Evolutionary conservation across 768 basidiomycete species (phyloP).

Genomic region (Podaxis mareebaensis): DNA sequence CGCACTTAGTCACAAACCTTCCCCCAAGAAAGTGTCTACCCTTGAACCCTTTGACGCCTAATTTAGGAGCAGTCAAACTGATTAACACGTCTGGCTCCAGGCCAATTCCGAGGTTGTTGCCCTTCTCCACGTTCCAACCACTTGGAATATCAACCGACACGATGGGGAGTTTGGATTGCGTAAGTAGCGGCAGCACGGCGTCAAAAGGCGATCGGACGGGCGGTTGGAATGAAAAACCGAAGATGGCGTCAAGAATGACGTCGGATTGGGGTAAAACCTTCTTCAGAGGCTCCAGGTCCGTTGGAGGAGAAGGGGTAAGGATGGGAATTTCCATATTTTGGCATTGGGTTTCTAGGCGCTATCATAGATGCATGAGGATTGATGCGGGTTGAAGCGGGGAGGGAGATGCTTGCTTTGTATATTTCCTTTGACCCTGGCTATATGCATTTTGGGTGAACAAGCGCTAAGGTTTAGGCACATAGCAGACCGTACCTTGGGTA

Average conservation of each 20-base stretch:
- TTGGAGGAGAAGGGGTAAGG: slow-evolving; percentile 44
- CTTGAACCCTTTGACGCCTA: slow-evolving; percentile 73
- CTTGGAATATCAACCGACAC: slow-evolving; percentile 96
- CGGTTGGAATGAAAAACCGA: slow-evolving; percentile 96
- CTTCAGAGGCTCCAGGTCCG: slow-evolving; percentile 45
- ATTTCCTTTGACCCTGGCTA: slow-evolving; percentile 93
- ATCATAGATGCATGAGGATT: slow-evolving; percentile 2
- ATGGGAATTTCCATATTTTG: slow-evolving; percentile 84
- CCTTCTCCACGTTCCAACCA: slow-evolving; percentile 93
- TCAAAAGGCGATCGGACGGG: slow-evolving; percentile 91
- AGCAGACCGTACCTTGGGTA: slow-evolving; percentile 76
- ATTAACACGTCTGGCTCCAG: slow-evolving; percentile 79
- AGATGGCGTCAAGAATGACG: slow-evolving; percentile 92
- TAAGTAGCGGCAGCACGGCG: slow-evolving; percentile 64
- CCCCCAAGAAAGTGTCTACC: slow-evolving; percentile 94
- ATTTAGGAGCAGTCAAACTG: slow-evolving; percentile 93
- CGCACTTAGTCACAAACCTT: slow-evolving; percentile 86
- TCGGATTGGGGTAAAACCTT: slow-evolving; percentile 61
- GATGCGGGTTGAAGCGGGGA: neutral
- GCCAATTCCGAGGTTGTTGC: slow-evolving; percentile 55
- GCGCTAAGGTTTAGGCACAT: neutral
- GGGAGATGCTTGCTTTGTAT: slow-evolving; percentile 58
- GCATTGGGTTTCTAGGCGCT: slow-evolving; percentile 87
- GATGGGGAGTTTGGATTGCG: slow-evolving; percentile 70
- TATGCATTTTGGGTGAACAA: neutral